A percentile compares a stretch with the other conserved stretches of the same genome.
Conservation (phyloP, 2,329 filamentous ascomycete genomes). For the Samsoniella hepiali region DNA sequence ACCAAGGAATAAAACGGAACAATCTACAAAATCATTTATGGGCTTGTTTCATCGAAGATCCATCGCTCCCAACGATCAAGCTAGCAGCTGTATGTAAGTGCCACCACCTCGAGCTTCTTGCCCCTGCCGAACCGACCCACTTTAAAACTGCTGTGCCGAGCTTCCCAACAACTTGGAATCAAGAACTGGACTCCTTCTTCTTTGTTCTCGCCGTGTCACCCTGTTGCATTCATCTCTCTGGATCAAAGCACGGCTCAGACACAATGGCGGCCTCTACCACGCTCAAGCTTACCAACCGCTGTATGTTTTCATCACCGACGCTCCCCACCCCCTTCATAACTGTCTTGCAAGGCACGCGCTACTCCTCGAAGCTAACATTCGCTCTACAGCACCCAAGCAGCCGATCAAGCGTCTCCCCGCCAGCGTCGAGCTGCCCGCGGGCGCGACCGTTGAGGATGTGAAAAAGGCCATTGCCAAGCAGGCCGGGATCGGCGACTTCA, state of each 20-base stretch:
- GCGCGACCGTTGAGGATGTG: conserved; percentile 58
- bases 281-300: conserved; percentile 43
- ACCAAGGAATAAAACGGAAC: neutral
- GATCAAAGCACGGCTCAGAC: neutral
- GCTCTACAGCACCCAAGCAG: conserved; percentile 42
- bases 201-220: neutral
- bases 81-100: neutral
- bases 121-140: conserved; percentile 7
- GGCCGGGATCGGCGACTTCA: conserved; percentile 52
- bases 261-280: conserved; percentile 34
- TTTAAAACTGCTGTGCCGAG: conserved; percentile 14
- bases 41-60: too few relatives aligned
- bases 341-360: neutral
- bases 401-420: conserved; percentile 54
- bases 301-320: conserved; percentile 25
- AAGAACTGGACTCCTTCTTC: neutral
- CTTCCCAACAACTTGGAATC: conserved; percentile 15
- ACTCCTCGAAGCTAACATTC: conserved; percentile 1
- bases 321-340: neutral
- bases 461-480: conserved; percentile 54
- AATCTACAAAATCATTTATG: neutral
- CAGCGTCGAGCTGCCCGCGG: conserved; percentile 45
- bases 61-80: neutral
- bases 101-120: neutral
- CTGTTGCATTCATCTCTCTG: neutral